A percentile compares a stretch with the other conserved stretches of the same genome.
phyloP scores from a whole-genome alignment of 345 rosid genomes.

The Bruguiera parviflora region DNA sequence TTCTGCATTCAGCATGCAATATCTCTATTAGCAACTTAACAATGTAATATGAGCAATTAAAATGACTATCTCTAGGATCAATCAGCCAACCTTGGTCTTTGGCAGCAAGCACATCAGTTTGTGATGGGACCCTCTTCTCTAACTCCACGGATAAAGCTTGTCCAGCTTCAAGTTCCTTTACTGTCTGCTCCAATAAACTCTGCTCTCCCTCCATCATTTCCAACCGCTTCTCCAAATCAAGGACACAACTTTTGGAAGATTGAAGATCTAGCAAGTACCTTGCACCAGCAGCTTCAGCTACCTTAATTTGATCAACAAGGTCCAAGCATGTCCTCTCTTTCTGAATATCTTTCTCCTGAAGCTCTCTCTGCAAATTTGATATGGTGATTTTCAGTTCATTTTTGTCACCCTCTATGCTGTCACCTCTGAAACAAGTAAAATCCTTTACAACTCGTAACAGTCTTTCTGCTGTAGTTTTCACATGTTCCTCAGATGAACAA shows the following conservation, averaged over 20 bases:
- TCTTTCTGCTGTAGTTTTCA: slow-evolving; percentile 50
- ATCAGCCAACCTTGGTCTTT: slow-evolving; percentile 73
- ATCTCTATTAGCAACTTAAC: slow-evolving; percentile 9
- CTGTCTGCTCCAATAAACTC: slow-evolving; percentile 46
- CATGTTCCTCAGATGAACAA: slow-evolving; percentile 50
- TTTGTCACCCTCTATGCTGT: slow-evolving; percentile 42
- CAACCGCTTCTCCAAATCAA: slow-evolving; percentile 58
- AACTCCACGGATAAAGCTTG: slow-evolving; percentile 45
- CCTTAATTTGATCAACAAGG: slow-evolving; percentile 81
- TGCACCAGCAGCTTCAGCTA: slow-evolving; percentile 73
- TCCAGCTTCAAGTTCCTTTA: slow-evolving; percentile 57
- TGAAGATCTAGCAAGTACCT: slow-evolving; percentile 61
- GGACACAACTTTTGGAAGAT: slow-evolving; percentile 45
- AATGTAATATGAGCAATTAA: background rate
- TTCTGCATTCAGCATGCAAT: slow-evolving; percentile 43
- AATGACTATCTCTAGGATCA: slow-evolving; percentile 16
- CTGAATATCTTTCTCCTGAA: slow-evolving; percentile 88
- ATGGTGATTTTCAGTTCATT: slow-evolving; percentile 67
- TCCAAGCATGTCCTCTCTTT: slow-evolving; percentile 77
- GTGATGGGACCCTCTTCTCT: slow-evolving; percentile 51
- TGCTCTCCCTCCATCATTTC: slow-evolving; percentile 45
- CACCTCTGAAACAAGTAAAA: slow-evolving; percentile 45
- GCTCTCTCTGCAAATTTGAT: slow-evolving; percentile 73
- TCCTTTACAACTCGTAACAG: slow-evolving; percentile 48
- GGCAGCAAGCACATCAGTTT: slow-evolving; percentile 52